Evolutionary conservation across 345 rosid genomes (phyloP), one percentile per base, ranked within the genome.

Genomic region (Hypericum androsaemum): DNA sequence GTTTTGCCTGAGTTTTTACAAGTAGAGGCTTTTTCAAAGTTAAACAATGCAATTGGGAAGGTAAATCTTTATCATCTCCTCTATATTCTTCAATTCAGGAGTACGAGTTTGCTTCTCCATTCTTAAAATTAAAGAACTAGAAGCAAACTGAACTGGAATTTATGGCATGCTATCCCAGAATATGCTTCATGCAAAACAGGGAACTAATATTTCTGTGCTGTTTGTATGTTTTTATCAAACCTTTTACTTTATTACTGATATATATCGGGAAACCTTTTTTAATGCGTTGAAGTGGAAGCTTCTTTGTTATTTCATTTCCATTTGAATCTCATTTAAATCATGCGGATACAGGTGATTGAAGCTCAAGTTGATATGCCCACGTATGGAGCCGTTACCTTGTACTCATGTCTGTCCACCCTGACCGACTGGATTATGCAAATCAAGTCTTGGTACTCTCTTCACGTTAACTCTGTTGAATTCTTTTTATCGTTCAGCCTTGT

Each of bases 331-430:
- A 22, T 22, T 22, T 22, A 22, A 22, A 22, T 22, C 32, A 22
- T 56, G 52, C 65, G 64, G 67, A 56, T 65, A 64, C 85, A 92
- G 97, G 94, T 92, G 70, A 83, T 92, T 60, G 98, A 92, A 75
- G 90, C 94, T 52, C 98, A 92, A 65, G 77, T 68, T 42, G 90
- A 92, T 67, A 88, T 92, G 99, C 94, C 94, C 14, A 73, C 76
- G 50, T 72, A 83, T 66, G 89, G 99, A 77, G 94, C 89, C 61
- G 95, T 88, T 68, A 82, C 94, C 56, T 72, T 88, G 56, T 94
- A 88, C 74, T 94, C 95, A 7, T 88, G 95, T 64, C 99, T 94
- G 99, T 94, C 61, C 99, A 94, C 64, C 99, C 99, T 37, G 99
- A 94, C 58, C 89, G 99, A 53, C 87, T 94, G 61, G 97, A 94